phyloP scores from a whole-genome alignment of 2,329 filamentous ascomycete genomes.

The Cryphonectria nitschkei region DNA sequence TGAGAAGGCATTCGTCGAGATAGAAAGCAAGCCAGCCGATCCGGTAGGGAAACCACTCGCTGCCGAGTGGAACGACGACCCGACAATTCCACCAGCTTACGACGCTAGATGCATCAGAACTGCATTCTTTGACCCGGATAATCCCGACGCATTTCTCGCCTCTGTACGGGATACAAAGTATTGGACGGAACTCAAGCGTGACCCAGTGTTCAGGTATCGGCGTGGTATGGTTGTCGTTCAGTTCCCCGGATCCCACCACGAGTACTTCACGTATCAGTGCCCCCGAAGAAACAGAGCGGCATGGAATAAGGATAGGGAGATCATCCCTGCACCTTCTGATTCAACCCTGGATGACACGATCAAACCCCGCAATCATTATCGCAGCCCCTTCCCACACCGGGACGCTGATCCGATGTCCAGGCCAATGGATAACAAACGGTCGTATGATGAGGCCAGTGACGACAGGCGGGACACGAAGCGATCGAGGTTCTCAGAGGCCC shows the following conservation, averaged over 20 bases:
- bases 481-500: conserved; percentile 7
- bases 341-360: conserved; percentile 13
- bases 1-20: conserved; percentile 44
- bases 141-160: conserved; percentile 47
- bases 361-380: conserved; percentile 8
- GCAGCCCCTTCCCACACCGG: neutral
- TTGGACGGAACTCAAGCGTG: conserved; percentile 46
- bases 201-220: conserved; percentile 47
- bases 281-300: conserved; percentile 15
- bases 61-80: conserved; percentile 46
- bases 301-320: conserved; percentile 17
- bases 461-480: conserved; percentile 22
- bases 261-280: conserved; percentile 35
- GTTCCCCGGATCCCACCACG: conserved; percentile 33
- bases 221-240: conserved; percentile 34
- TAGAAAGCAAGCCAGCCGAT: conserved; percentile 44
- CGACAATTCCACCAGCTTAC: conserved; percentile 50
- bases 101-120: conserved; percentile 49
- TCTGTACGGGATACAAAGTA: conserved; percentile 46
- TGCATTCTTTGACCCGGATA: conserved; percentile 47
- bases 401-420: neutral
- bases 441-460: conserved; percentile 3
- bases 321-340: conserved; percentile 23
- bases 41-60: conserved; percentile 52
- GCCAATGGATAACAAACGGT: conserved; percentile 14